phyloP scores from a whole-genome alignment of 805 yeast species.

The Saccharomycopsis lassenensis region DNA sequence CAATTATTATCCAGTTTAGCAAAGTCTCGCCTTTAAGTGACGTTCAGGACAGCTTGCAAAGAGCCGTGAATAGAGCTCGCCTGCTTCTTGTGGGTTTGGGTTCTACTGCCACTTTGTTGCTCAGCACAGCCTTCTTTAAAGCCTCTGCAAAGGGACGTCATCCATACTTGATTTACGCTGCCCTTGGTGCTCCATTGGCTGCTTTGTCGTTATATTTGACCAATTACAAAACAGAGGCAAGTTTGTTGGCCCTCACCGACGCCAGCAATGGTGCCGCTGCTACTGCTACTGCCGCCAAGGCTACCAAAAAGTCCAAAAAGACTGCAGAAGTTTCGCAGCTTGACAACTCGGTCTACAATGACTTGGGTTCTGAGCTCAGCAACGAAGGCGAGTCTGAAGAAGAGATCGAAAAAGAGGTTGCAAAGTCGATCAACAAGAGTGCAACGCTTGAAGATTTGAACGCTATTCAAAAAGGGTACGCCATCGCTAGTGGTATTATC shows the following conservation, averaged over 20 bases:
- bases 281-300: slow-evolving; percentile 5
- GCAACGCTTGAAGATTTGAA: slow-evolving; percentile 26
- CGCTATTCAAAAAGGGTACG: slow-evolving; percentile 28
- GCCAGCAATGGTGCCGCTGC: slow-evolving; percentile 2
- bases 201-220: slow-evolving; percentile 23
- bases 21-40: slow-evolving; percentile 2
- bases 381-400: slow-evolving; percentile 24
- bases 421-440: slow-evolving; percentile 31
- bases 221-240: slow-evolving; percentile 23
- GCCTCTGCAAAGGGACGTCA: slow-evolving; percentile 51
- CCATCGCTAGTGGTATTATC: slow-evolving; percentile 31
- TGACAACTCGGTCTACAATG: slow-evolving; percentile 36
- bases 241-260: slow-evolving; percentile 18
- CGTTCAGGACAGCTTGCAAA: slow-evolving; percentile 17
- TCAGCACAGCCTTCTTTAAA: slow-evolving; percentile 42
- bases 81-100: slow-evolving; percentile 29
- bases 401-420: slow-evolving; percentile 33
- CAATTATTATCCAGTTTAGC: slow-evolving; percentile 9
- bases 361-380: slow-evolving; percentile 26
- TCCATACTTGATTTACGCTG: slow-evolving; percentile 61
- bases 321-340: slow-evolving; percentile 30
- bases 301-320: slow-evolving; percentile 21
- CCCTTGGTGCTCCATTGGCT: slow-evolving; percentile 41
- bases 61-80: slow-evolving; percentile 21
- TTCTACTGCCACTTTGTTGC: slow-evolving; percentile 37